A percentile compares a stretch with the other conserved stretches of the same genome.
Conservation (phyloP, 371 early-diverging fungal species). For the Mortierella sp. region DNA sequence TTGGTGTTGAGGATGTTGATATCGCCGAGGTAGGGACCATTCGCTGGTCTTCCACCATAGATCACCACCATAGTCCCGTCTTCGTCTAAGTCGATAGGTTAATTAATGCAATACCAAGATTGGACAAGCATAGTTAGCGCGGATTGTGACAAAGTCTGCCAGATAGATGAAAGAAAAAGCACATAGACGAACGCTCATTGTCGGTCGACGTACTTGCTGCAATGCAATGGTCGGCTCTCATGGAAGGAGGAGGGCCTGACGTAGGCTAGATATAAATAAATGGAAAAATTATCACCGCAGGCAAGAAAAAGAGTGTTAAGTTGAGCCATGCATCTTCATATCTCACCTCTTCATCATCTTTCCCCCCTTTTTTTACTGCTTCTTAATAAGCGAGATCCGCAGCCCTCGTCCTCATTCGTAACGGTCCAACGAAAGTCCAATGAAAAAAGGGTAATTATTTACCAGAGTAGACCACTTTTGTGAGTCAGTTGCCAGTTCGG, state of each 20-base stretch:
- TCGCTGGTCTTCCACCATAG: constrained; percentile 29
- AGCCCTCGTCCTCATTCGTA: not conserved
- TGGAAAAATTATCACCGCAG: not conserved
- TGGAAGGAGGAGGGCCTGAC: constrained; percentile 24
- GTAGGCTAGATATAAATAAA: constrained; percentile 11
- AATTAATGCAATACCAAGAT: not conserved
- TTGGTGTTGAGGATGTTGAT: constrained; percentile 31
- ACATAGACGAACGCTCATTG: not conserved
- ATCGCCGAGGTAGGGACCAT: constrained; percentile 14
- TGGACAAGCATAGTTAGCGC: no score
- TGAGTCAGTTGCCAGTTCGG: constrained; percentile 27
- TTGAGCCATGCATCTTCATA: not conserved
- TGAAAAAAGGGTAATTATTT: not conserved
- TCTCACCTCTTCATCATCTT: not conserved
- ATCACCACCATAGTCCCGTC: constrained; percentile 38
- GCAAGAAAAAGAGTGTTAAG: not conserved
- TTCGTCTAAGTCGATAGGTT: constrained; percentile 19
- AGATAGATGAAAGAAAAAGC: not conserved
- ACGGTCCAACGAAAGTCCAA: not conserved
- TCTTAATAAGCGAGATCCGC: not conserved
- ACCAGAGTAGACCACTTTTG: constrained; percentile 26
- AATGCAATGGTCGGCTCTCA: constrained; percentile 51
- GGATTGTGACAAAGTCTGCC: no score
- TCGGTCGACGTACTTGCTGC: constrained; percentile 27
- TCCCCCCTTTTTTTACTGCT: not conserved